Evolutionary conservation across 2,329 filamentous ascomycete genomes (phyloP), one percentile per base, ranked within the genome.

Genomic region (Arthrinium phaeospermum): DNA sequence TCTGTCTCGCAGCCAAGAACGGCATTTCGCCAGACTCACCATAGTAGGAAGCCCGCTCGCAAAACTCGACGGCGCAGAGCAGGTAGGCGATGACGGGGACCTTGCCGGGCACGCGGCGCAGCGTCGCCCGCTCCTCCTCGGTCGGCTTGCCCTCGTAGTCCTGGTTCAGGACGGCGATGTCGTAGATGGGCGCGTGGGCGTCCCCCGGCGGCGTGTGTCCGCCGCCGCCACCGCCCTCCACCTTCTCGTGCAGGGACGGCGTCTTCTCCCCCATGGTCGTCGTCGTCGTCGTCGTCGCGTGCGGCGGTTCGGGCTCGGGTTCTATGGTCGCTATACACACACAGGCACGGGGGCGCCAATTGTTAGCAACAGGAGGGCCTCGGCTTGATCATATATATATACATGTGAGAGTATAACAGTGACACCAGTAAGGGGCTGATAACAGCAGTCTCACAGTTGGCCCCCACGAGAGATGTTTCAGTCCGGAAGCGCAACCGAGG

Each of bases 31-130:
- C 27, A 30, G 16, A 86, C 74, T 87, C 82, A 74, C 89, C 89
- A 77, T 90, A 90, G 82, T 88, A 91, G 0, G 88, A 90, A 4
- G 89, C 89, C 71, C 90, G 83, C 77, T 91, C 90, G 71, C 87
- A 88, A 73, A 91, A 88, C 74, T 91, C 90, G 46, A 91, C 88
- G 7, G 87, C 75, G 73, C 89, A 91, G 44, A 91, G 85, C 2
- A 87, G 77, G 75, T 89, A 91, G 22, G 88, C 85, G 2, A 87
- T 82, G 19, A 80, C 72, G 0, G 89, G 88, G 1, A 91, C 82
- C 2, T 76, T 80, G 61, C 84, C 89, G n/a, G 88, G 81, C 8
- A 89, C 83, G 71, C 79, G 78, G 70, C 79, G 79, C 46, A 81
- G 71, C 61, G 82, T 85, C 2, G 71, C 72, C 7, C 78, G 70